Conservation (phyloP, 495 filamentous ascomycete genomes). For the Saxophila tyrrhenica region DNA sequence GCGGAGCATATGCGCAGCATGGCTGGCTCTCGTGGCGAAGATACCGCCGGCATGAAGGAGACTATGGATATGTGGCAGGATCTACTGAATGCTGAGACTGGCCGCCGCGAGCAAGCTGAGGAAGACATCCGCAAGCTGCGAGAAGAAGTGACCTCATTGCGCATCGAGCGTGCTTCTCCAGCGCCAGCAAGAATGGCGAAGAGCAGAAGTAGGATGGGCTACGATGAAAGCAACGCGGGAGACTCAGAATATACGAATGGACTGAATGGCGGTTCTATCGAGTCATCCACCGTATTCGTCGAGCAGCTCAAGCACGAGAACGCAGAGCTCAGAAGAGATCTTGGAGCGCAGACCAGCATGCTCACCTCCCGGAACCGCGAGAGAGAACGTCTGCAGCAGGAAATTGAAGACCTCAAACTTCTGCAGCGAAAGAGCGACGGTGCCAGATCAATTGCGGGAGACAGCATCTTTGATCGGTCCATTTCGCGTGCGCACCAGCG, state of each 20-base stretch:
- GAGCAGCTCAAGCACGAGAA: slow-evolving; percentile 82
- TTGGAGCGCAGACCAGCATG: slow-evolving; percentile 95
- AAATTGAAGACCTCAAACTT: slow-evolving; percentile 93
- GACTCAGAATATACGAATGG: slow-evolving; percentile 49
- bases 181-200: slow-evolving; percentile 8
- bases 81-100: slow-evolving; percentile 84
- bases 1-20: slow-evolving; percentile 67
- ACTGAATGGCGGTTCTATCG: slow-evolving; percentile 43
- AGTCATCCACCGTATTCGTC: slow-evolving; percentile 54
- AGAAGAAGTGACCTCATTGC: slow-evolving; percentile 53
- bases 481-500: slow-evolving; percentile 72
- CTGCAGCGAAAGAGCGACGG: slow-evolving; percentile 57
- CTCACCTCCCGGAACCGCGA: slow-evolving; percentile 91
- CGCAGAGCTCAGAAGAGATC: slow-evolving; percentile 78
- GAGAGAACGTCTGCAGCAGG: slow-evolving; percentile 86
- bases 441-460: slow-evolving; percentile 55
- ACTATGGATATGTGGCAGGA: slow-evolving; percentile 92
- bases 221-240: slow-evolving; percentile 23
- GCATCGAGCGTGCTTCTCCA: slow-evolving; percentile 19
- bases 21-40: slow-evolving; percentile 50
- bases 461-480: slow-evolving; percentile 86
- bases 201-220: slow-evolving; percentile 6
- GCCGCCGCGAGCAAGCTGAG: slow-evolving; percentile 78
- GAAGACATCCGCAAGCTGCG: slow-evolving; percentile 75
- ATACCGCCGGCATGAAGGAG: slow-evolving; percentile 65